These are phyloP conservation scores for Tetradesmus obliquus DNA, from an alignment of 139 green algal genomes.

Conservation along the genomic window DNA sequence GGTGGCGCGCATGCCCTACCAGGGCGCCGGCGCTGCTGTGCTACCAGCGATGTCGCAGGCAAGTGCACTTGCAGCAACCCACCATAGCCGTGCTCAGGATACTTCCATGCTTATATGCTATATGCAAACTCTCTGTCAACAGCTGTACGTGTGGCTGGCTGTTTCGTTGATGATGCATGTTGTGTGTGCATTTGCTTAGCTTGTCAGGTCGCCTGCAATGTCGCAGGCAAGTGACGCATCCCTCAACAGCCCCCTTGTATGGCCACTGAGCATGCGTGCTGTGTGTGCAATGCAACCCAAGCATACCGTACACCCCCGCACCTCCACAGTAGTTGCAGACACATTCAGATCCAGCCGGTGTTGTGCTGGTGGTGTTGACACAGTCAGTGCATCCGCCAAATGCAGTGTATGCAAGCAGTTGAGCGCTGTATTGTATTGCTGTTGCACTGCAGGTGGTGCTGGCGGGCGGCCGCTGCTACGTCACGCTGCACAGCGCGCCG, in stretches of 20 bases:
- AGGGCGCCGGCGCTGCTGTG: background rate
- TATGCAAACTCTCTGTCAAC: background rate
- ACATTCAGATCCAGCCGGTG: too few relatives aligned
- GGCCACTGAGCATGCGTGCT: background rate
- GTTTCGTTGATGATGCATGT: background rate
- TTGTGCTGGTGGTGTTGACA: background rate
- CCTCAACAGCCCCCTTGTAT: background rate
- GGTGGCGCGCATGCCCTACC: background rate
- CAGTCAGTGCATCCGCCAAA: background rate
- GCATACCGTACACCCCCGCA: background rate
- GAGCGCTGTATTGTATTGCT: background rate
- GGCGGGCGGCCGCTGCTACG: background rate
- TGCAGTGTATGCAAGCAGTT: background rate
- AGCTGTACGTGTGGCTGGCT: background rate
- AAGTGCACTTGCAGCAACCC: background rate
- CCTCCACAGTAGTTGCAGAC: too few relatives aligned
- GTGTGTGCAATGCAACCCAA: background rate
- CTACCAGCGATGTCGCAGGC: conserved; percentile 31
- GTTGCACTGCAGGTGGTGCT: background rate
- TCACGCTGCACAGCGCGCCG: background rate
- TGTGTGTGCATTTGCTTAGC: background rate
- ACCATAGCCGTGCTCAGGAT: background rate
- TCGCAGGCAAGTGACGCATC: background rate
- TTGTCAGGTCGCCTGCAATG: background rate
- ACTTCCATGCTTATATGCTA: background rate